Conservation (phyloP, 805 yeast species). For the Phaffomyces thermotolerans region DNA sequence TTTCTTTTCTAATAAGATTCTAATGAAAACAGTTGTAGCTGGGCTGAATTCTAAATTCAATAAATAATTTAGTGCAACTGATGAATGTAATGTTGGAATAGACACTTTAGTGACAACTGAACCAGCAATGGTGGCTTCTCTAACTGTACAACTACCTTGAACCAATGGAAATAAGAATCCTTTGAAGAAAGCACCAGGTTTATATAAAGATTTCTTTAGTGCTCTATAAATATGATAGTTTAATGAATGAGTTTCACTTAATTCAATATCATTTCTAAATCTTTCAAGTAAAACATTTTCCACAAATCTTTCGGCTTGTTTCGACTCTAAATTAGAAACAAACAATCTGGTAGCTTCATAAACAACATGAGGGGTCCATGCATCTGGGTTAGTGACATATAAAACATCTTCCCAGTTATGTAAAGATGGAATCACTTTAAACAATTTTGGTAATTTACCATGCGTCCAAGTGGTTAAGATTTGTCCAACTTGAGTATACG, state of each 20-base stretch:
- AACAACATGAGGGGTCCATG: conserved; percentile 92
- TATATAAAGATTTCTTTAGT: conserved; percentile 85
- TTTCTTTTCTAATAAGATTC: conserved; percentile 85
- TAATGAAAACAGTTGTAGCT: conserved; percentile 82
- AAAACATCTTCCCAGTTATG: conserved; percentile 94
- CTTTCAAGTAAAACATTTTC: conserved; percentile 60
- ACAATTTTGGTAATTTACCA: conserved; percentile 93
- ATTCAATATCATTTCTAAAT: conserved; percentile 65
- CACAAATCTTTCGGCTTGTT: conserved; percentile 82
- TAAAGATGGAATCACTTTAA: conserved; percentile 88
- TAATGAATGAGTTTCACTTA: conserved; percentile 65
- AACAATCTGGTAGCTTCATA: conserved; percentile 93
- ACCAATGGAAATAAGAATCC: conserved; percentile 91
- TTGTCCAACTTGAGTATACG: conserved; percentile 86
- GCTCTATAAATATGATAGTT: conserved; percentile 93
- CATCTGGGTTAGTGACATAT: conserved; percentile 85
- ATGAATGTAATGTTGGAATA: conserved; percentile 90
- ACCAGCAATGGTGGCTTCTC: conserved; percentile 94
- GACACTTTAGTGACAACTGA: conserved; percentile 85
- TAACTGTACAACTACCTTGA: conserved; percentile 78
- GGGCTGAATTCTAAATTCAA: conserved; percentile 80
- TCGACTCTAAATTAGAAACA: conserved; percentile 81
- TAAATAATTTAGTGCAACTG: conserved; percentile 87
- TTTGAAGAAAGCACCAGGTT: conserved; percentile 96
- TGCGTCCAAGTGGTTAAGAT: conserved; percentile 84